Evolutionary conservation across 805 yeast species (phyloP).

Genomic region (Spathaspora girioi): DNA sequence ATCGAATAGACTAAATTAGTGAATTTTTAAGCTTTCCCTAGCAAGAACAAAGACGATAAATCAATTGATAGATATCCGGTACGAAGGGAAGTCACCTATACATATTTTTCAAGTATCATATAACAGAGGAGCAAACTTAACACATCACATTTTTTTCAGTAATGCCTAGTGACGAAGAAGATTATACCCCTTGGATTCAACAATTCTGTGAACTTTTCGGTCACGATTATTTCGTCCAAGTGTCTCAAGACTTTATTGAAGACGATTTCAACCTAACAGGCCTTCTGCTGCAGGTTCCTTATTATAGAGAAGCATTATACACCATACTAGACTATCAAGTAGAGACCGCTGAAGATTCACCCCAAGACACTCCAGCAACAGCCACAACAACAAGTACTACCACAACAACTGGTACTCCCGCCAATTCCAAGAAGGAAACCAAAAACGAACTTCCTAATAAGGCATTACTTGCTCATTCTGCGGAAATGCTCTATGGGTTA

Average conservation of each 20-base stretch:
- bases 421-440: not conserved
- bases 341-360: constrained; percentile 38
- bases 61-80: not conserved
- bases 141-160: not conserved
- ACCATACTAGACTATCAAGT: constrained; percentile 82
- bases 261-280: constrained; percentile 97
- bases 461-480: constrained; percentile 81
- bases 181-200: constrained; percentile 76
- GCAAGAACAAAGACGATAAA: not conserved
- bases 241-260: constrained; percentile 86
- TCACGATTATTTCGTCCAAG: constrained; percentile 89
- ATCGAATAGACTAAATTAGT: not conserved
- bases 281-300: constrained; percentile 77
- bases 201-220: constrained; percentile 76
- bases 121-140: too few species aligned
- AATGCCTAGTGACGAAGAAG: constrained; percentile 48
- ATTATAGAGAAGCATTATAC: constrained; percentile 87
- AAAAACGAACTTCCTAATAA: constrained; percentile 54
- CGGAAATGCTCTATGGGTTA: constrained; percentile 88
- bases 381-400: constrained; percentile 1
- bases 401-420: not conserved
- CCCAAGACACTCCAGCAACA: constrained; percentile 6
- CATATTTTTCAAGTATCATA: too few species aligned
- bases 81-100: too few species aligned
- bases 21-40: not conserved